These are phyloP conservation scores for Verbena officinalis DNA, from an alignment of 257 asterid species.

Conservation along the genomic window DNA sequence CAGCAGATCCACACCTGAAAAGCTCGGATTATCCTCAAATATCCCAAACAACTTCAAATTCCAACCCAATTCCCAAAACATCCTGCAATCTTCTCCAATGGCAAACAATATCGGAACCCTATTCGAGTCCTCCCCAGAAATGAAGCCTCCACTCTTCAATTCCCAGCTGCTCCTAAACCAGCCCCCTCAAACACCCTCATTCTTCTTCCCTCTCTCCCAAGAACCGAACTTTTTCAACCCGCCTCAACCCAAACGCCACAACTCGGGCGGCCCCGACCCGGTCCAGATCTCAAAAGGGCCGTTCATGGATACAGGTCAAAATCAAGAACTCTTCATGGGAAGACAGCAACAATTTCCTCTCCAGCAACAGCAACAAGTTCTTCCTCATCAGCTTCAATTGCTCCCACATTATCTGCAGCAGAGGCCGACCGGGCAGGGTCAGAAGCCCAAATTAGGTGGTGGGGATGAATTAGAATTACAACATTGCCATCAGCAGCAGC, in stretches of 20 bases:
- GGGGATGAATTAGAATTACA: conserved; percentile 52
- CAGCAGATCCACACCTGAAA: conserved; percentile 32
- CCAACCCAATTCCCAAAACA: conserved; percentile 33
- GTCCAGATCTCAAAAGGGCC: conserved; percentile 53
- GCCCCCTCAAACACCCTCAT: conserved; percentile 60
- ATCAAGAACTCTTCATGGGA: conserved; percentile 41
- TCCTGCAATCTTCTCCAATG: conserved; percentile 37
- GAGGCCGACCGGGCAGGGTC: conserved; percentile 46
- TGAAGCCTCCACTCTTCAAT: conserved; percentile 56
- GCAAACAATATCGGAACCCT: conserved; percentile 46
- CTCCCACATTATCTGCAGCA: conserved; percentile 61
- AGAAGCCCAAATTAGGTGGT: conserved; percentile 47
- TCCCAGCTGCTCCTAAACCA: conserved; percentile 66
- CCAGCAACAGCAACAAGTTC: conserved; percentile 52
- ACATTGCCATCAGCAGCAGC: conserved; percentile 51
- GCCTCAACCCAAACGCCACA: conserved; percentile 72
- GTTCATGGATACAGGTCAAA: conserved; percentile 54
- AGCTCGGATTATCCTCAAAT: conserved; percentile 23
- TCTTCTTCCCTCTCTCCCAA: conserved; percentile 61
- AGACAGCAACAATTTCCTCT: conserved; percentile 37
- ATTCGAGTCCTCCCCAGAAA: conserved; percentile 53
- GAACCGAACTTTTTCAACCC: conserved; percentile 54
- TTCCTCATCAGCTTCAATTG: conserved; percentile 60
- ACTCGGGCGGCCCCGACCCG: conserved; percentile 41
- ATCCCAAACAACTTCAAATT: conserved; percentile 36